phyloP scores from a whole-genome alignment of 371 early-diverging fungal genomes.

The Haplosporangium sp. region DNA sequence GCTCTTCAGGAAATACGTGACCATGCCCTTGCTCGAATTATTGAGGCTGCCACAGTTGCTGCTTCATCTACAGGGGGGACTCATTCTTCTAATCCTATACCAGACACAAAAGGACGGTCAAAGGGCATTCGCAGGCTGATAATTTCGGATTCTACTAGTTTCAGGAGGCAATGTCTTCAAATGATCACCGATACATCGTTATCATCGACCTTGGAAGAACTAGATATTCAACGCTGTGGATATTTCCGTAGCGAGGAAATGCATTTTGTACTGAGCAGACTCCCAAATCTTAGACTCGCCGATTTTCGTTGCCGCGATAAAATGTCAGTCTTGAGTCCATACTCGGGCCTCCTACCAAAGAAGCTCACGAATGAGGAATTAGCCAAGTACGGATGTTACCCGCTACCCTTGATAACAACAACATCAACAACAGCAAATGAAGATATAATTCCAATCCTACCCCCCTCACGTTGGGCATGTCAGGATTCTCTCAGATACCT shows the following conservation, averaged over 20 bases:
- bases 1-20: not conserved
- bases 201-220: not conserved
- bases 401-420: not conserved
- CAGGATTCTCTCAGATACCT: not conserved
- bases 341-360: conserved; percentile 4
- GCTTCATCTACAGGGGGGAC: not conserved
- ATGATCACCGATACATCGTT: not conserved
- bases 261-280: not conserved
- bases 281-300: conserved; percentile 4
- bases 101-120: not conserved
- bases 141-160: not conserved
- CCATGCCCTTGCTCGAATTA: not conserved
- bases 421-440: not conserved
- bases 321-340: not conserved
- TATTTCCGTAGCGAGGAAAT: conserved; percentile 9
- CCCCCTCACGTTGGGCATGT: not conserved
- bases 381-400: not conserved
- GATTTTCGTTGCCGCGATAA: conserved; percentile 11
- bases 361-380: not conserved
- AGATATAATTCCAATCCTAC: not conserved
- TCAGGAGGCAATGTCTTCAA: not conserved
- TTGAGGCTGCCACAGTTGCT: not conserved
- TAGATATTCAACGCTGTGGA: conserved; percentile 4
- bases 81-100: not conserved
- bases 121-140: not conserved